Conservation (phyloP, 1,139 yeast genomes). For the Taphrina betulina region DNA sequence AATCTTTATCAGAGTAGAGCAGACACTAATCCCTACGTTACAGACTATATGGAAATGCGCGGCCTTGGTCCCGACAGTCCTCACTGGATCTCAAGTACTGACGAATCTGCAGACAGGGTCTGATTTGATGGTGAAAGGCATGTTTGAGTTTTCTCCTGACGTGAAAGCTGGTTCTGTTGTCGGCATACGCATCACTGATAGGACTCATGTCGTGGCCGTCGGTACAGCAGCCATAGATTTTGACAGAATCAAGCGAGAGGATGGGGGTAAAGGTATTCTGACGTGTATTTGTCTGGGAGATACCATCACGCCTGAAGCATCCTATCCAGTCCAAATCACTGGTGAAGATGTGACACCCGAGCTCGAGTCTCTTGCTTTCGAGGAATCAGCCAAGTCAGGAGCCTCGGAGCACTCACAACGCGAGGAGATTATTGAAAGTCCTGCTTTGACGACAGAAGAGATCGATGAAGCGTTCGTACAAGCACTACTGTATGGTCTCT, state of each 20-base stretch:
- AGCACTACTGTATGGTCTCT: constrained; percentile 22
- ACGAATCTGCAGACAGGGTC: constrained; percentile 18
- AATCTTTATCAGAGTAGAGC: constrained; percentile 10
- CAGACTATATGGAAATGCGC: constrained; percentile 15
- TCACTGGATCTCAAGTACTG: constrained; percentile 19
- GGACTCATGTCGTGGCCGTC: constrained; percentile 13
- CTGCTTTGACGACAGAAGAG: neutral
- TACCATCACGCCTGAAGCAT: constrained; percentile 6
- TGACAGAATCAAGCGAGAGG: neutral
- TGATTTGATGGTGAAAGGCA: constrained; percentile 27
- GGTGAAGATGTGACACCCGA: neutral
- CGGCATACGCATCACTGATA: constrained; percentile 5
- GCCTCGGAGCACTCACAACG: too few relatives aligned
- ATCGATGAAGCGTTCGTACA: constrained; percentile 16
- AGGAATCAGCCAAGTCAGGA: too few relatives aligned
- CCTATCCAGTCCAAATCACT: neutral
- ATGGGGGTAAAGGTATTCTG: constrained; percentile 21
- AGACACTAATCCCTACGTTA: constrained; percentile 9
- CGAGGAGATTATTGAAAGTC: neutral
- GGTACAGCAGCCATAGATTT: constrained; percentile 19
- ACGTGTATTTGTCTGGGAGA: constrained; percentile 16
- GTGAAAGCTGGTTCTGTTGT: constrained; percentile 22
- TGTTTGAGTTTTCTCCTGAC: constrained; percentile 10
- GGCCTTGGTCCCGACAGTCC: constrained; percentile 4
- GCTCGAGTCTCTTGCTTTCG: neutral